Evolutionary conservation across 2,329 filamentous ascomycete species (phyloP), one percentile per base, ranked within the genome.

Genomic region (Lecanosticta acicola): DNA sequence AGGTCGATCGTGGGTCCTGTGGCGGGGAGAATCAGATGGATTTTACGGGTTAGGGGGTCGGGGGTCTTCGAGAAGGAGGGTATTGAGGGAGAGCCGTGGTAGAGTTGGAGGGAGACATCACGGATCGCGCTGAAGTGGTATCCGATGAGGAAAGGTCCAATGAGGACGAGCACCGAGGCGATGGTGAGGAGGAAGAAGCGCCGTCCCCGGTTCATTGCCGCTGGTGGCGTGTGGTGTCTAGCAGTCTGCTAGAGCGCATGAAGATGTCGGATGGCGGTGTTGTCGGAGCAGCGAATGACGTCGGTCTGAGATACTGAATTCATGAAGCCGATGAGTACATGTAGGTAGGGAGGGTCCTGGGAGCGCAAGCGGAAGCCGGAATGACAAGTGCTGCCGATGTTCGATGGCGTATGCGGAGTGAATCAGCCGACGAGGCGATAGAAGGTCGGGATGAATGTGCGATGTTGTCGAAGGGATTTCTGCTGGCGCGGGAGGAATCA

Each of bases 1-100:
- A 57, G 46, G 35, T 57, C 43, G 20, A 48, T 20, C 19, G 51
- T 55, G 8, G 50, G 43, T 7, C 42, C 48, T 4, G 53, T 53
- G 2, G 53, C 52, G 9, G 54, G 54, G 5, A 57, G 20, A 3
- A 57, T 24, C 13, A 55, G 39, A 33, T 57, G 53, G 16, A 57
- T 48, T 11, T 41, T 32, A 29, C 39, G 38, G 13, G 50, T 49
- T n/a, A 40, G 41, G 21, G 16, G 20, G 16, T 32, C 18, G 7
- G 13, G 17, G 11, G 18, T 20, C 13, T 5, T 20, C 13, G 24
- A 7, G 7, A 5, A 7, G 24, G 24, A 7, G 24, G n/a, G n/a
- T n/a, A 29, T 29, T 29, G 24, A 29, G 11, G 24, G 11, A 11
- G 11, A 11, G 7, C 7, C 24, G 11, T 29, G 5, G 5, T 5